phyloP scores from a whole-genome alignment of 2,329 filamentous ascomycete genomes.

The Calonectria pauciramosa region DNA sequence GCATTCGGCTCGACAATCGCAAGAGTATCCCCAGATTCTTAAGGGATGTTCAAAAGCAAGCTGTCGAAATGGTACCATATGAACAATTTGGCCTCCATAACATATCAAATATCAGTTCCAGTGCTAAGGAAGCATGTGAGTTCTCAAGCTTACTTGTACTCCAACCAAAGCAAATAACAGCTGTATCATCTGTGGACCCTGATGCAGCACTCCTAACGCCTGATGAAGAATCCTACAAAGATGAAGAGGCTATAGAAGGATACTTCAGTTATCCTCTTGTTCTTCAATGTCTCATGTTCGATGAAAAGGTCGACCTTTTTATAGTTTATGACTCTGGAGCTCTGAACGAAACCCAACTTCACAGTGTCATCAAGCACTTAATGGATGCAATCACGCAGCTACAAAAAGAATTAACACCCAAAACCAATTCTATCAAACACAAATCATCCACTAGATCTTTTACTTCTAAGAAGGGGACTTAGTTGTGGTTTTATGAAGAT shows the following conservation, averaged over 20 bases:
- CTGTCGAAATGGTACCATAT: constrained; percentile 32
- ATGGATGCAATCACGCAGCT: not conserved
- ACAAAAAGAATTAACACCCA: not conserved
- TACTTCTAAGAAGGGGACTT: not conserved
- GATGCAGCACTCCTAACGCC: not conserved
- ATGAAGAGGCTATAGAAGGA: constrained; percentile 5
- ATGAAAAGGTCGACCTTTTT: not conserved
- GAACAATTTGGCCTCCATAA: constrained; percentile 39
- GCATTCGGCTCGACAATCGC: constrained; percentile 51
- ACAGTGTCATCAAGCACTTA: not conserved
- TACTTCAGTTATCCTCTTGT: constrained; percentile 45
- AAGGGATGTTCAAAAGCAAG: constrained; percentile 26
- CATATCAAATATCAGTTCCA: constrained; percentile 33
- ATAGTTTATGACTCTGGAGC: not conserved
- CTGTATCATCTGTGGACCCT: not conserved
- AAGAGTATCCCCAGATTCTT: constrained; percentile 26
- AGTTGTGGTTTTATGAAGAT: not conserved
- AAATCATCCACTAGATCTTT: not conserved
- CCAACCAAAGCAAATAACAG: constrained; percentile 28
- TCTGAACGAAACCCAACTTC: not conserved
- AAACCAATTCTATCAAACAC: not conserved
- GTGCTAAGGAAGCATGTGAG: constrained; percentile 31
- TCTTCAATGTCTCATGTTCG: not conserved
- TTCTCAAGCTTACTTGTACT: constrained; percentile 49
- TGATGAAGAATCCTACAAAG: constrained; percentile 10